Percentiles rank a stretch among this genome's conserved stretches.
These are phyloP conservation scores for Paraurostyla sp. DNA, from an alignment of 73 alveolate species.

Conservation along the genomic window DNA sequence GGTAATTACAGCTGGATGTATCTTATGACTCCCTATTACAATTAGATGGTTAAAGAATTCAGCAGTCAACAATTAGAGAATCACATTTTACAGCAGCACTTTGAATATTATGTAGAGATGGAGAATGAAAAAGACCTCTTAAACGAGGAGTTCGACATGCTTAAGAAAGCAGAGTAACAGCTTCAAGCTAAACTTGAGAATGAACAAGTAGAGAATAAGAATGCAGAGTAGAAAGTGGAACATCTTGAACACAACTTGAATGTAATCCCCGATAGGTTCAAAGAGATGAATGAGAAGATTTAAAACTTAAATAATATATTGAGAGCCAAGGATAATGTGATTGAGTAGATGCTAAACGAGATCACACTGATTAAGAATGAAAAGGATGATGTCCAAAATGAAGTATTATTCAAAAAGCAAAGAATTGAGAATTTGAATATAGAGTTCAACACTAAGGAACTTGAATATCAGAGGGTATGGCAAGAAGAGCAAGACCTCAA, in stretches of 20 bases:
- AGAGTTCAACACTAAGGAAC: constrained; percentile 44
- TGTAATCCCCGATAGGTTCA: constrained; percentile 17
- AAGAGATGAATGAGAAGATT: background rate
- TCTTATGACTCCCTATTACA: constrained; percentile 50
- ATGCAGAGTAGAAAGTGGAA: constrained; percentile 4
- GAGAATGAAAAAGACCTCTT: constrained; percentile 29
- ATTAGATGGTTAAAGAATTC: constrained; percentile 24
- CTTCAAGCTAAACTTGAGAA: background rate
- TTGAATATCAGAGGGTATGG: constrained; percentile 45
- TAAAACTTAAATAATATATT: background rate
- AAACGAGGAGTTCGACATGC: background rate
- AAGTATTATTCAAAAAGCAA: constrained; percentile 25
- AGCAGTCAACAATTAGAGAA: constrained; percentile 14
- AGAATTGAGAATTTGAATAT: constrained; percentile 12
- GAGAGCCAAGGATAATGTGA: constrained; percentile 27
- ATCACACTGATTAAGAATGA: constrained; percentile 33
- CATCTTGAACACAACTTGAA: constrained; percentile 22
- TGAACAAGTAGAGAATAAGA: background rate
- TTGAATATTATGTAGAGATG: constrained; percentile 24
- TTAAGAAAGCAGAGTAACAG: constrained; percentile 5
- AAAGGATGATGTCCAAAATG: constrained; percentile 47
- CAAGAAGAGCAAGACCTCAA: constrained; percentile 25
- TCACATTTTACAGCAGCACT: constrained; percentile 15
- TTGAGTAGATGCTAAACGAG: constrained; percentile 31
- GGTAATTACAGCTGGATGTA: constrained; percentile 54